phyloP scores from a whole-genome alignment of 2,329 filamentous ascomycete species.

The Podosphaera fusca region DNA sequence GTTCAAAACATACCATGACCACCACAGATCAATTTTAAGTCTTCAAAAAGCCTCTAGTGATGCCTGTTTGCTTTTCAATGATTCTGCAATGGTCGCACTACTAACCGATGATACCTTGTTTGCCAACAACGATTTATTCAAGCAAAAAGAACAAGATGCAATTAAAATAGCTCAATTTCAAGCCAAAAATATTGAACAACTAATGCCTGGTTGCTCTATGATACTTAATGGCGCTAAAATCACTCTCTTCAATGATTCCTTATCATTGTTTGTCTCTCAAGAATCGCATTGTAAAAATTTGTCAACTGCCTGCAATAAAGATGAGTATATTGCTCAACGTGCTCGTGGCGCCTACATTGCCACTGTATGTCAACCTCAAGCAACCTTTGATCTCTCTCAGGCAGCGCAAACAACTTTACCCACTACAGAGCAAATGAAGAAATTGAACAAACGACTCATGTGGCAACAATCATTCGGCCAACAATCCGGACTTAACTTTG shows the following conservation, averaged over 20 bases:
- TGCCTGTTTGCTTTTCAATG: too few relatives aligned
- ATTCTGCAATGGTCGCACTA: too few relatives aligned
- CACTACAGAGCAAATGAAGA: not conserved
- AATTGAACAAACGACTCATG: not conserved
- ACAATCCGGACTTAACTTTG: too few relatives aligned
- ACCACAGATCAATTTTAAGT: too few relatives aligned
- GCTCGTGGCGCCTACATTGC: not conserved
- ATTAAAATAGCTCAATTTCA: not conserved
- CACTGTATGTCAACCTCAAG: constrained; percentile 1
- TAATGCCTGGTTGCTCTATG: not conserved
- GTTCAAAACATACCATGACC: too few relatives aligned
- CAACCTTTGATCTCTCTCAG: not conserved
- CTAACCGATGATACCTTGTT: constrained; percentile 2
- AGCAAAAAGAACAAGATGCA: not conserved
- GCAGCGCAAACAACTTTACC: not conserved
- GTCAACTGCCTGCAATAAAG: not conserved
- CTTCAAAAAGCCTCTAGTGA: too few relatives aligned
- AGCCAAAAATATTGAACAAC: not conserved
- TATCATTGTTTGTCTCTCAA: not conserved
- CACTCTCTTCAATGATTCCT: not conserved
- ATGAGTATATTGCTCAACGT: not conserved
- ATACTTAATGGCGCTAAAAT: constrained; percentile 1
- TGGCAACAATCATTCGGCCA: not conserved
- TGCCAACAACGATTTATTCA: not conserved
- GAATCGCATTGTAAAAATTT: not conserved